Percentiles rank a stretch among this genome's conserved stretches.
phyloP scores from a whole-genome alignment of 2,329 filamentous ascomycete genomes.

The Aspergillus glaucus region DNA sequence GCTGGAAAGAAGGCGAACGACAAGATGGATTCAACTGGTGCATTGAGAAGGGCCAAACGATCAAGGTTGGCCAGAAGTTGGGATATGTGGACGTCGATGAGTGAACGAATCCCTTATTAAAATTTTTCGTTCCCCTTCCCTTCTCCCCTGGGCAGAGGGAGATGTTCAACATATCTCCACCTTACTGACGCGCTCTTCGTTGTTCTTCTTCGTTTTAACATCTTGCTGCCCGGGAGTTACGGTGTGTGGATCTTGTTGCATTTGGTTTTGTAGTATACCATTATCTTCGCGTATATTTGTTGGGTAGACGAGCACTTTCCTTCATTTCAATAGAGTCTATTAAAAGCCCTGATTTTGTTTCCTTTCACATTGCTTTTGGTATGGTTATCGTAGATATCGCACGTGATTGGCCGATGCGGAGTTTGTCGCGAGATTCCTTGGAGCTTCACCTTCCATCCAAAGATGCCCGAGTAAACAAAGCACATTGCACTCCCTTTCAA shows the following conservation, averaged over 20 bases:
- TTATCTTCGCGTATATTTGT: slow-evolving; percentile 1
- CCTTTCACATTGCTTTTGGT: neutral
- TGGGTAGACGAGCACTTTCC: neutral
- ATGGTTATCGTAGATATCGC: no score
- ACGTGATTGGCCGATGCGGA: neutral
- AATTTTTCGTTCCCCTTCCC: neutral
- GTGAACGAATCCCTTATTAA: neutral
- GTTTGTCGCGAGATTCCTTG: neutral
- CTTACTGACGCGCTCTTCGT: neutral
- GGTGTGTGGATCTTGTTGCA: neutral
- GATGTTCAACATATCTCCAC: neutral
- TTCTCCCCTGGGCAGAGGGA: neutral
- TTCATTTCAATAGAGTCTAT: neutral
- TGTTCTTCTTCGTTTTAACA: neutral
- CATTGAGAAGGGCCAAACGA: slow-evolving; percentile 77
- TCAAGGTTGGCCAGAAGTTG: slow-evolving; percentile 83
- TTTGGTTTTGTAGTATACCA: slow-evolving; percentile 7
- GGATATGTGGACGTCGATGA: slow-evolving; percentile 55
- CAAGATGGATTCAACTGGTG: slow-evolving; percentile 76
- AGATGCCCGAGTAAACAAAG: neutral
- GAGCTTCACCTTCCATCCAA: neutral
- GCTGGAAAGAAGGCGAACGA: slow-evolving; percentile 51
- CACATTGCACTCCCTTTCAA: neutral
- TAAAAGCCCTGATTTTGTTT: neutral
- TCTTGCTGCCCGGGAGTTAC: neutral